Conservation (phyloP, 2,329 filamentous ascomycete species). For the Teratosphaeria zuluensis region DNA sequence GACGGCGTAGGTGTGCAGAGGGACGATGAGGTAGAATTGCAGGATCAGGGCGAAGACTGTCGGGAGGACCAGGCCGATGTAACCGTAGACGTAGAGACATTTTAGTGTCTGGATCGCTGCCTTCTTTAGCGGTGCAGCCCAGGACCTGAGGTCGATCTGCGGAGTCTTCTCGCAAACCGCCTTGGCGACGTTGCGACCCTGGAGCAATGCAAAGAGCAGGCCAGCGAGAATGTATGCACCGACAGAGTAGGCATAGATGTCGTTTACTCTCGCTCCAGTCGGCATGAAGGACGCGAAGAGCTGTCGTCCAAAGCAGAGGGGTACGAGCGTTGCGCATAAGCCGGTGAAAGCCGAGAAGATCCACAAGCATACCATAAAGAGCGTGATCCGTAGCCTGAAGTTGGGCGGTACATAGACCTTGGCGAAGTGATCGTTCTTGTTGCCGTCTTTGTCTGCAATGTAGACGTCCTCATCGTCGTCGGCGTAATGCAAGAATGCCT, state of each 20-base stretch:
- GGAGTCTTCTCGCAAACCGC: constrained; percentile 4
- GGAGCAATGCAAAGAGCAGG: constrained; percentile 45
- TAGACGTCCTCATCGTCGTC: constrained; percentile 49
- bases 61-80: constrained; percentile 70
- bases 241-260: constrained; percentile 91
- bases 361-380: constrained; percentile 89
- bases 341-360: constrained; percentile 83
- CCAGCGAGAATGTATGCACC: constrained; percentile 74
- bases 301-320: constrained; percentile 71
- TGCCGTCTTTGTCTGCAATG: constrained; percentile 23
- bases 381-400: constrained; percentile 68
- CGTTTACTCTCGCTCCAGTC: constrained; percentile 66
- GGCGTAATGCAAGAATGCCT: constrained; percentile 65
- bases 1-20: constrained; percentile 66
- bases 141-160: constrained; percentile 13
- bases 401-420: constrained; percentile 68
- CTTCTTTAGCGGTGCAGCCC: constrained; percentile 12
- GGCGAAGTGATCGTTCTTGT: constrained; percentile 36
- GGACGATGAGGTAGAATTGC: constrained; percentile 82
- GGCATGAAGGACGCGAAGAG: constrained; percentile 69
- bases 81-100: constrained; percentile 64
- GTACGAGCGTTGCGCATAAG: constrained; percentile 74
- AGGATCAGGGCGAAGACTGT: constrained; percentile 68
- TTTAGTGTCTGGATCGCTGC: constrained; percentile 31
- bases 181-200: constrained; percentile 9